Percentiles rank a stretch among this genome's conserved stretches.
Evolutionary conservation across 2,329 filamentous ascomycete species (phyloP).

Genomic region (Beauveria bassiana): DNA sequence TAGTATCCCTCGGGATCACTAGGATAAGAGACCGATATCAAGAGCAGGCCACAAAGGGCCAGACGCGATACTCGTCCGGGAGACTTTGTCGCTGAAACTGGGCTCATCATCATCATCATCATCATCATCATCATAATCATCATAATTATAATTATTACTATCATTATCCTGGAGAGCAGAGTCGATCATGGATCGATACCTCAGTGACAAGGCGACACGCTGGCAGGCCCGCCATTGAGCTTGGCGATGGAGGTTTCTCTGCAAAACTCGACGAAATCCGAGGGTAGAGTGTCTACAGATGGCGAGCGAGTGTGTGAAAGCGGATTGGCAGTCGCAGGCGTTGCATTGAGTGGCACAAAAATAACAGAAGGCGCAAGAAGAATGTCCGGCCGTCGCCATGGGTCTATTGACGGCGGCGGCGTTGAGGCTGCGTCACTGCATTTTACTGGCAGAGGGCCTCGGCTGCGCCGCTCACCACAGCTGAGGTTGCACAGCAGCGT

Average conservation of each 20-base stretch:
- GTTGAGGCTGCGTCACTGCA: background rate
- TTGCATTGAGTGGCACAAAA: background rate
- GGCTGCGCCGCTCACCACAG: background rate
- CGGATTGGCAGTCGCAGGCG: background rate
- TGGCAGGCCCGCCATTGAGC: background rate
- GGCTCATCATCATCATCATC: too few species aligned
- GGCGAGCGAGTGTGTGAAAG: background rate
- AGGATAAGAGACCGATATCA: too few species aligned
- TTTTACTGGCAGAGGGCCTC: background rate
- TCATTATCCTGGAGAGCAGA: background rate
- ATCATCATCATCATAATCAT: too few species aligned
- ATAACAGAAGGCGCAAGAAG: background rate
- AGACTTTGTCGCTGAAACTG: too few species aligned
- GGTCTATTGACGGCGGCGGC: background rate
- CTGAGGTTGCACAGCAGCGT: slow-evolving; percentile 2
- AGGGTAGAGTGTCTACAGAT: background rate
- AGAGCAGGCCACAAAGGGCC: too few species aligned
- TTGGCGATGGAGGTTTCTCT: background rate
- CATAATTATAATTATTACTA: too few species aligned
- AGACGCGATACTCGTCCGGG: too few species aligned
- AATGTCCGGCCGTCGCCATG: background rate
- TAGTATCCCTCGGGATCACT: too few species aligned
- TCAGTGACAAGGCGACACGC: background rate
- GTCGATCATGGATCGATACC: background rate
- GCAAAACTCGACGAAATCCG: background rate